Base-by-base conservation (phyloP, 2,329 filamentous ascomycete genomes). In the Botryotinia convoluta region DNA sequence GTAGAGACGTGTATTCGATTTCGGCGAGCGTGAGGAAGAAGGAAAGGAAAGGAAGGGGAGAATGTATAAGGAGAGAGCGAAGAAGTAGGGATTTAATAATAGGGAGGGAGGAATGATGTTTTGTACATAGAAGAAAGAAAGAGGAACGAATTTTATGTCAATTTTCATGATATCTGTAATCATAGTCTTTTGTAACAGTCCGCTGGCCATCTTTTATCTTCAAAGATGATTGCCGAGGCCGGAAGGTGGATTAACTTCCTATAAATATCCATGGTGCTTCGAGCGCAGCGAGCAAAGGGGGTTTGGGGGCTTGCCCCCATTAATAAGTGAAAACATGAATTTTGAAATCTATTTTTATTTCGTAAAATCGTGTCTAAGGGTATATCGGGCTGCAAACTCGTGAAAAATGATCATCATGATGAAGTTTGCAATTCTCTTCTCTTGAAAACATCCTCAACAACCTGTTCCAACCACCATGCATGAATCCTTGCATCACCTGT, bases 401-500 rank as follows among this genome's bases (percentile, higher is more conserved):
- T 57, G 26, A 57, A 29, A 9, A 29, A 42, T 22, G 5, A 54
- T 22, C 26, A 69, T 61, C 35, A n/a, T 18, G 35, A 69, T 44
- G 32, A 69, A 44, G 37, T 7, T 69, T 59, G 26, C 29, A 44
- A 8, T 20, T 45, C 37, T 54, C 45, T 74, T 74, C 77, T 78
- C 51, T 45, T 51, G 22, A 78, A 72, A 35, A 81, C 74, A 60
- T 75, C 83, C 63, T 84, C 80, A 68, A 87, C 79, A 45, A 94
- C 92, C 82, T 95, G 89, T 77, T 87, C 84, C 80, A 99, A 80
- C 96, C 96, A 99, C 96, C 96, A 98, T 7, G 89, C 87, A 82
- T 99, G 96, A 79, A 98, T 97, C 72, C 96, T 88, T 73, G 90
- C 85, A 83, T 99, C 96, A 12, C 90, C 88, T 0, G 95, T 98